Conservation (phyloP, 75 land plant genomes). For the Gnetum montanum region DNA sequence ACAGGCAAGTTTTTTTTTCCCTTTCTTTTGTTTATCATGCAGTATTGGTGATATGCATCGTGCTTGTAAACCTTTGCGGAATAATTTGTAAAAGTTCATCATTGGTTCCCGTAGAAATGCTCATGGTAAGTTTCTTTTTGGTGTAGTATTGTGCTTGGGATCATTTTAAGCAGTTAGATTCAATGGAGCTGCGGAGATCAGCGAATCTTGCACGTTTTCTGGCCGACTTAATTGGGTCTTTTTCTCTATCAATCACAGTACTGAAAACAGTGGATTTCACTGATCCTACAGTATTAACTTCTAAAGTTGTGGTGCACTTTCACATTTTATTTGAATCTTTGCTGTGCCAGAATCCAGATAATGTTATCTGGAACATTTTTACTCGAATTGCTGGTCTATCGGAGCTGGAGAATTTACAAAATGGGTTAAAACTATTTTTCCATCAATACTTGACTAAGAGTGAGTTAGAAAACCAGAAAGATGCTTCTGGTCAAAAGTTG, state of each 20-base stretch:
- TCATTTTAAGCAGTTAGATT: slow-evolving; percentile 80
- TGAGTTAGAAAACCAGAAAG: slow-evolving; percentile 6
- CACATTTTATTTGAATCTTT: slow-evolving; percentile 66
- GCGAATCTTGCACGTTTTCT: slow-evolving; percentile 68
- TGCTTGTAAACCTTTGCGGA: no score
- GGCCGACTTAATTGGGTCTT: slow-evolving; percentile 56
- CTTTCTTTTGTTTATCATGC: no score
- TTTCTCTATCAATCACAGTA: slow-evolving; percentile 61
- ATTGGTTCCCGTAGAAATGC: no score
- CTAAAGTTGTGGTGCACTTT: slow-evolving; percentile 70
- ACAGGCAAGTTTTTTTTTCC: slow-evolving; percentile 68
- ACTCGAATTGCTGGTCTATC: slow-evolving; percentile 60
- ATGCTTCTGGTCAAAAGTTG: slow-evolving; percentile 9
- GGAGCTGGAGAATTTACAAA: slow-evolving; percentile 50
- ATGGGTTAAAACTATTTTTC: slow-evolving; percentile 53
- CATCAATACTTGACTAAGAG: slow-evolving; percentile 31
- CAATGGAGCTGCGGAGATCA: slow-evolving; percentile 57
- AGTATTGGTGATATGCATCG: no score
- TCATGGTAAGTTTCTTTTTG: background rate
- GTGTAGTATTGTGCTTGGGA: slow-evolving; percentile 90
- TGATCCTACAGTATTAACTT: slow-evolving; percentile 32
- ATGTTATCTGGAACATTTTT: slow-evolving; percentile 62
- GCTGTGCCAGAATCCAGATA: slow-evolving; percentile 38
- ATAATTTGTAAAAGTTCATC: no score
- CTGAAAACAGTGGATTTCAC: slow-evolving; percentile 65